Evolutionary conservation across 2,329 filamentous ascomycete genomes (phyloP).

Genomic region (Aureobasidium namibiae): DNA sequence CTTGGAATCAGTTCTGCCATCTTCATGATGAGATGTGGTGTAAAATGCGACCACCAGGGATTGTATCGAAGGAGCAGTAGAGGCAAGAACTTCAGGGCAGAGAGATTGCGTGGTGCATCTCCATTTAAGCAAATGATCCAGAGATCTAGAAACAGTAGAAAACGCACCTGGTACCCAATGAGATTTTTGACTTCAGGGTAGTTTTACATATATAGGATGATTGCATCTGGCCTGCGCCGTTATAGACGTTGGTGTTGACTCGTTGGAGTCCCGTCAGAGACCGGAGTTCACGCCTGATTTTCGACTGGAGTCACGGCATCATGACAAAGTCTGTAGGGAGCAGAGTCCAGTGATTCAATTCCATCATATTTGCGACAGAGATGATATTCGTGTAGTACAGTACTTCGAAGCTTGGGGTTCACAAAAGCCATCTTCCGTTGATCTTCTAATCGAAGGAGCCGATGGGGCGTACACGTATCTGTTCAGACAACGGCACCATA

Average conservation of each 20-base stretch:
- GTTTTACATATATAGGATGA: neutral
- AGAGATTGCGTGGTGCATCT: neutral
- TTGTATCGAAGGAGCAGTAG: neutral
- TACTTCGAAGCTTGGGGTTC: neutral
- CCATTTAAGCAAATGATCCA: neutral
- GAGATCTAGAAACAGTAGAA: neutral
- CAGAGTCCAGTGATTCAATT: neutral
- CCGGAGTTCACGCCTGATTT: neutral
- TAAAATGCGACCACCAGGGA: neutral
- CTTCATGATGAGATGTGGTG: neutral
- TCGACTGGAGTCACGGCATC: neutral
- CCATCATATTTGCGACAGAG: no score
- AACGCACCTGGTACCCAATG: neutral
- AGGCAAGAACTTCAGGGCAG: neutral
- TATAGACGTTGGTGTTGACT: neutral
- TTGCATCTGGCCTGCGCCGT: neutral
- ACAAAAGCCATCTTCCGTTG: neutral
- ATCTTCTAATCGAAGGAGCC: no score
- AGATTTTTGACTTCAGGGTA: neutral
- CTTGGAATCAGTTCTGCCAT: neutral
- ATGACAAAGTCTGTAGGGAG: neutral
- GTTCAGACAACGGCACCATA: neutral
- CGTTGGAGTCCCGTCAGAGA: neutral
- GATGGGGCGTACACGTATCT: no score
- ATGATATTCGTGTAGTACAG: neutral